Conservation (phyloP, 2,329 filamentous ascomycete genomes). For the Aureobasidium lini region DNA sequence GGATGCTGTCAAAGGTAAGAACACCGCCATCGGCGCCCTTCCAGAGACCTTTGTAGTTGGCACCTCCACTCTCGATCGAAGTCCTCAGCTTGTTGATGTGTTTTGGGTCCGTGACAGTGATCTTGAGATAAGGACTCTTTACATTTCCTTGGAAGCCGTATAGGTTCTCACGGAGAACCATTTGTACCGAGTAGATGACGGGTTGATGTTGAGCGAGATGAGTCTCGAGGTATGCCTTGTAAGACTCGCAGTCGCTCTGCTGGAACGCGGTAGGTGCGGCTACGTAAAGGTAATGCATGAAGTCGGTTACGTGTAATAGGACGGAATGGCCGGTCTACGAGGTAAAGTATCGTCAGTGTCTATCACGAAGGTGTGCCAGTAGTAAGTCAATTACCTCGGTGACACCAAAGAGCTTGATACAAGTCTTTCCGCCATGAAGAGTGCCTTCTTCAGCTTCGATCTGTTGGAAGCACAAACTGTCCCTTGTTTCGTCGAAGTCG, state of each 20-base stretch:
- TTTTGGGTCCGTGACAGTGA: conserved; percentile 86
- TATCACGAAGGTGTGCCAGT: neutral
- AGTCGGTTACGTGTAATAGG: conserved; percentile 88
- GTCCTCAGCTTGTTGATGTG: conserved; percentile 68
- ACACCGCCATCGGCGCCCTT: conserved; percentile 61
- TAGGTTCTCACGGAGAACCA: conserved; percentile 82
- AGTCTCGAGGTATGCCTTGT: conserved; percentile 71
- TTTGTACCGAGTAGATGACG: conserved; percentile 69
- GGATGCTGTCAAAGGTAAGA: conserved; percentile 90
- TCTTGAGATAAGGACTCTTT: conserved; percentile 85
- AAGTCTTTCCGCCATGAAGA: conserved; percentile 64
- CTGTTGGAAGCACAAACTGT: conserved; percentile 82
- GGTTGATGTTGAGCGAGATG: conserved; percentile 67
- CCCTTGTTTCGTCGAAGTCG: conserved; percentile 54
- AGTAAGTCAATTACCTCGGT: conserved; percentile 53
- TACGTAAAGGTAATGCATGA: conserved; percentile 93
- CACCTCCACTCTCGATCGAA: conserved; percentile 64
- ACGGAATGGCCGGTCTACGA: conserved; percentile 71
- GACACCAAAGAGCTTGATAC: conserved; percentile 89
- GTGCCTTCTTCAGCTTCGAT: conserved; percentile 92
- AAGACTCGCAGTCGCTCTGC: conserved; percentile 67
- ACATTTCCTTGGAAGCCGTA: conserved; percentile 92
- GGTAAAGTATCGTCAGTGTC: conserved; percentile 14
- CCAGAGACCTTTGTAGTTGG: conserved; percentile 92
- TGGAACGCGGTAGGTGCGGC: conserved; percentile 78